A percentile compares a stretch with the other conserved stretches of the same genome.
Evolutionary conservation across 257 asterid species (phyloP).

Genomic region (Solanum okadae): DNA sequence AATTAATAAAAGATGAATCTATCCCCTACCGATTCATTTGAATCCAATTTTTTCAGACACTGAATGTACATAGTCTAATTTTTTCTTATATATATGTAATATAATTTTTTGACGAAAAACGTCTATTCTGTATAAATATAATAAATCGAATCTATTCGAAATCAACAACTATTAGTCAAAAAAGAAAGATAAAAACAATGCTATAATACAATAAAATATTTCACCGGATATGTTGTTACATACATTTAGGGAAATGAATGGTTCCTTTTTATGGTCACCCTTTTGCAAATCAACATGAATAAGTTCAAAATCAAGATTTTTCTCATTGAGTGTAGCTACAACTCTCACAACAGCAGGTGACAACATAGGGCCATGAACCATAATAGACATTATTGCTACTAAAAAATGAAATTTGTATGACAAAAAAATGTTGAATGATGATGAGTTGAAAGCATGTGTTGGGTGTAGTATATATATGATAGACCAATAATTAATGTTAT

Average conservation of each 20-base stretch:
- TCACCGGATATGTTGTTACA: accelerated
- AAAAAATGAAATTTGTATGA: neutral
- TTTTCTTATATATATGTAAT: no score
- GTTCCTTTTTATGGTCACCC: slow-evolving; percentile 18
- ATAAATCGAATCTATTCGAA: no score
- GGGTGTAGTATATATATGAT: neutral
- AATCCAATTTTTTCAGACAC: no score
- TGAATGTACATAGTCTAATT: accelerated
- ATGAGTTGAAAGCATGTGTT: neutral
- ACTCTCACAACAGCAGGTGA: slow-evolving; percentile 15
- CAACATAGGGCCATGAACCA: slow-evolving; percentile 8
- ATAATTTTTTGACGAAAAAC: no score
- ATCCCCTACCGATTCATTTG: neutral
- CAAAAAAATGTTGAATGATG: neutral
- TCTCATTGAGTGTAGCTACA: slow-evolving; percentile 8
- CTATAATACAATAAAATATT: accelerated
- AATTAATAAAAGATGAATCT: neutral
- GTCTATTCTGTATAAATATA: no score
- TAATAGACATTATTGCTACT: slow-evolving; percentile 4
- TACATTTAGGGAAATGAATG: slow-evolving; percentile 21
- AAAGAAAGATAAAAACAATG: no score
- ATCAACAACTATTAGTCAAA: neutral
- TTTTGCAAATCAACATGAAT: neutral
- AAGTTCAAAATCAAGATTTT: slow-evolving; percentile 13
- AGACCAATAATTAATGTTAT: neutral